These are phyloP conservation scores for Alternaria arborescens DNA, from an alignment of 2,329 filamentous ascomycete species.

Conservation along the genomic window DNA sequence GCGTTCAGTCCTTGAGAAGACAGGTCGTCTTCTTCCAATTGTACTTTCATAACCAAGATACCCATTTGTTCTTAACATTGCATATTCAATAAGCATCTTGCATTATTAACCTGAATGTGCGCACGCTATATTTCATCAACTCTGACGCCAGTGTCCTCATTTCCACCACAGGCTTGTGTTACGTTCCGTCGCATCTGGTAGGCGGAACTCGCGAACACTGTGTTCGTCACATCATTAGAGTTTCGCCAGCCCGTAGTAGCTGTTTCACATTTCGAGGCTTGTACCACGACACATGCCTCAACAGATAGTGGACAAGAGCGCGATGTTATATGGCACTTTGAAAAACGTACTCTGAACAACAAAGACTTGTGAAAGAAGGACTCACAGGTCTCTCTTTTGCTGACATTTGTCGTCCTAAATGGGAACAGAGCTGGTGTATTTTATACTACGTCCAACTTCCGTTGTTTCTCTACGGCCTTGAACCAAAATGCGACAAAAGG, in stretches of 20 bases:
- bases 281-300: constrained; percentile 9
- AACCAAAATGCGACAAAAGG: constrained; percentile 8
- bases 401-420: too few species aligned
- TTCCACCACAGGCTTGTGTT: background rate
- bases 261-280: constrained; percentile 20
- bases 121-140: background rate
- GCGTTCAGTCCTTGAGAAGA: background rate
- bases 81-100: constrained; percentile 1
- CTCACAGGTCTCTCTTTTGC: background rate
- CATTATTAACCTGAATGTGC: background rate
- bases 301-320: background rate
- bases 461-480: background rate
- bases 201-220: constrained; percentile 4
- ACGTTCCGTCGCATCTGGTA: constrained; percentile 16
- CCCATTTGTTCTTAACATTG: constrained; percentile 3
- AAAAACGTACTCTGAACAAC: background rate
- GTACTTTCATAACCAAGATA: constrained; percentile 6
- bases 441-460: background rate
- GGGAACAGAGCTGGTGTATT: background rate
- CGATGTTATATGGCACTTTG: background rate
- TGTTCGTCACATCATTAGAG: constrained; percentile 5
- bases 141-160: background rate
- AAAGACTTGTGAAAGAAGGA: background rate
- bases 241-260: background rate
- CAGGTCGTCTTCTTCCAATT: background rate